Evolutionary conservation across 352 stramenopile genomes (phyloP).

Genomic region (Globisporangium rhizosaccharum): DNA sequence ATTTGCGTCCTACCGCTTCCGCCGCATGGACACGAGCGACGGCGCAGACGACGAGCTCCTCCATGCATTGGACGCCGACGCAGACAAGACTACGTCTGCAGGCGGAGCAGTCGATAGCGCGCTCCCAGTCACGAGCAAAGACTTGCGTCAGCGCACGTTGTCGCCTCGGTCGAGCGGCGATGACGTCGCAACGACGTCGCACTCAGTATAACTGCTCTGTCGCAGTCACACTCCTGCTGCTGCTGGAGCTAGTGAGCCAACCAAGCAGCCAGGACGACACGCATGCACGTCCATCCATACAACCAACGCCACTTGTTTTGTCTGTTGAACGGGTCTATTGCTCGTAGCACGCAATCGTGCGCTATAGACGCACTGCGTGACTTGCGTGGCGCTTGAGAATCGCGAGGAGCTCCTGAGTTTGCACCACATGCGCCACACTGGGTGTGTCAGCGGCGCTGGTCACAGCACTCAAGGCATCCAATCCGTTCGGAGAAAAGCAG

Average conservation of each 20-base stretch:
- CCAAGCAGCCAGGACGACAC: too few relatives aligned
- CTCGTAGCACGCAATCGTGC: not conserved
- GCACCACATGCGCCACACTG: too few relatives aligned
- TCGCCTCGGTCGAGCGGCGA: constrained; percentile 16
- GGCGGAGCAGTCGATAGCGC: not conserved
- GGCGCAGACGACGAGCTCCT: constrained; percentile 34
- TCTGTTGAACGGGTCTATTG: too few relatives aligned
- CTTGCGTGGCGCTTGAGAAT: constrained; percentile 16
- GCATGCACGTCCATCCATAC: not conserved
- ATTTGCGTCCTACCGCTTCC: constrained; percentile 44
- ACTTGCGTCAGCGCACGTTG: constrained; percentile 18
- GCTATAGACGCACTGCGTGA: not conserved
- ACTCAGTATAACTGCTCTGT: constrained; percentile 5
- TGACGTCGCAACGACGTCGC: constrained; percentile 1
- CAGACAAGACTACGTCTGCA: constrained; percentile 7
- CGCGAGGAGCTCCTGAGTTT: constrained; percentile 26
- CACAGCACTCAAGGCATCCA: not conserved
- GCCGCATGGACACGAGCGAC: constrained; percentile 22
- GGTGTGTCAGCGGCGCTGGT: not conserved
- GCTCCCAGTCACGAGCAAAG: not conserved
- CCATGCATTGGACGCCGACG: constrained; percentile 18
- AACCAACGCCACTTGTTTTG: not conserved
- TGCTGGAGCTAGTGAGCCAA: not conserved
- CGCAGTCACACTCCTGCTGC: not conserved
- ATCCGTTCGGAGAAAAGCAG: not conserved